Evolutionary conservation across 371 early-diverging fungal species (phyloP), one percentile per base, ranked within the genome.

Genomic region (Mucor saturninus): DNA sequence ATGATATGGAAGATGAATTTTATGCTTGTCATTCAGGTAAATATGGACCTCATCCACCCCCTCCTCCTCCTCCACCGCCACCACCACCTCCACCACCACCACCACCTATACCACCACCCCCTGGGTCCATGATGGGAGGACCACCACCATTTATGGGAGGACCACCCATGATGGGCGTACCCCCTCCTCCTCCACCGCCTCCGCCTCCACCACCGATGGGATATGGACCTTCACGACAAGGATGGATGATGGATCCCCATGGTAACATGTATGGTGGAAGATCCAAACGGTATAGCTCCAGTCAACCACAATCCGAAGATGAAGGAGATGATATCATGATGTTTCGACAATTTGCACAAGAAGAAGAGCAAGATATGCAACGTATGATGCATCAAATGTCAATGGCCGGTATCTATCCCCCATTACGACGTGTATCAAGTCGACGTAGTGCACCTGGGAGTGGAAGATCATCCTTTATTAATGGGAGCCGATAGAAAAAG

Each of bases 331-430:
- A 57, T 1, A 40, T 51, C 9, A 48, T 60, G 11, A 29, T 52
- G 31, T 26, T 38, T 5, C 39, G 38, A 52, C n/a, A 21, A 5
- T 32, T 60, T 39, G 42, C 42, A 8, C 38, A 45, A 5, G 51
- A 45, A 52, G 61, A 60, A 11, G 54, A 57, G 8, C 39, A 52
- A 10, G 46, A 54, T 28, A 45, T 64, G 3, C 45, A 58, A 38
- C 45, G 52, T 45, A n/a, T 64, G 15, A 15, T 64, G 21, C 59
- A 64, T 21, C 64, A 46, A 37, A 64, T 64, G 64, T 58, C 58
- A 2, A 3, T 64, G 28, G 45, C 49, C 50, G 56, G 10, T 21
- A 21, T 21, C 21, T 21, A 21, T 21, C 21, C 21, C 1, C 26
- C 39, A 7, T 53, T 64, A 38, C 64, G 64, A 10, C 43, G 64